Conservation (phyloP, 306 rosid species). For the Canavalia gladiata region DNA sequence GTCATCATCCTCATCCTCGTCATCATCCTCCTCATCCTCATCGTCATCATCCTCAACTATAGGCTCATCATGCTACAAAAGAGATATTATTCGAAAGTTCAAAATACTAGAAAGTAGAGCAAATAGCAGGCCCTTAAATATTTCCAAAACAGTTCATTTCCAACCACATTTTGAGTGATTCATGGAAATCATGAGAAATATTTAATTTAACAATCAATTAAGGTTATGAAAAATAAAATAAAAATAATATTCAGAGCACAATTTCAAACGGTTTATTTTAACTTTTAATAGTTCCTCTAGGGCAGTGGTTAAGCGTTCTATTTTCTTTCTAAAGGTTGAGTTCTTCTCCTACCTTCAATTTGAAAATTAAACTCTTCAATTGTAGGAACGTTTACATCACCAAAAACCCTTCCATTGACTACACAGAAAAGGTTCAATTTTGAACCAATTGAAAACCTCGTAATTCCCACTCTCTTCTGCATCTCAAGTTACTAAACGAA, state of each 20-base stretch:
- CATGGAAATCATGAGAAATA: too few species aligned
- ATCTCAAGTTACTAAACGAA: neutral
- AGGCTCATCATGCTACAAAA: constrained; percentile 74
- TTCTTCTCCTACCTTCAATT: too few species aligned
- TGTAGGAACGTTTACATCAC: too few species aligned
- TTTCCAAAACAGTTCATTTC: neutral
- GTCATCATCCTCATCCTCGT: constrained; percentile 74
- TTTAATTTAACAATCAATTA: too few species aligned
- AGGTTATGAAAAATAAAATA: neutral
- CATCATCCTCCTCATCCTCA: constrained; percentile 57
- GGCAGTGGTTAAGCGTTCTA: neutral
- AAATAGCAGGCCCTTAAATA: neutral
- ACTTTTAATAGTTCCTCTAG: neutral
- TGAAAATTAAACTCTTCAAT: too few species aligned
- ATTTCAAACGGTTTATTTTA: too few species aligned
- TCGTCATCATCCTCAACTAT: constrained; percentile 81
- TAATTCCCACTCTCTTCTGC: neutral
- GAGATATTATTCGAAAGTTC: neutral
- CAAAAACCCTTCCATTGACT: neutral
- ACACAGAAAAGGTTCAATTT: neutral
- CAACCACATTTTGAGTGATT: too few species aligned
- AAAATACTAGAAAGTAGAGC: neutral
- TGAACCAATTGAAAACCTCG: neutral
- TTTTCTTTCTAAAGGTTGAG: too few species aligned
- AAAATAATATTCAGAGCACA: neutral